These are phyloP conservation scores for Pinus albicaulis DNA, from an alignment of 75 land plant genomes.

Conservation along the genomic window DNA sequence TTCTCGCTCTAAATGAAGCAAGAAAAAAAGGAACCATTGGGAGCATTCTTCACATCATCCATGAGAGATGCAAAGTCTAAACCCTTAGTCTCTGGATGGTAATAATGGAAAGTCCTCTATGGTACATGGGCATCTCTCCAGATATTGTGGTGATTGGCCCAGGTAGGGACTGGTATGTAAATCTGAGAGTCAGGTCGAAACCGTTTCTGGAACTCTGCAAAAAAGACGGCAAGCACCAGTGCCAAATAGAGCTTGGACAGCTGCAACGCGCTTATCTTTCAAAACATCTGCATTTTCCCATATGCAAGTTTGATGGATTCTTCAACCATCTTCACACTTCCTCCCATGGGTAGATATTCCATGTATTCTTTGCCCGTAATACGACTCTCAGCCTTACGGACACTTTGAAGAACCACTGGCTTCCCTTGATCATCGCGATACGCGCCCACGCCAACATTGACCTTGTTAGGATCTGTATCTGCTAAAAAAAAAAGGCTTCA, in stretches of 20 bases:
- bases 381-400: conserved; percentile 77
- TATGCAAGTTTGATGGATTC: conserved; percentile 80
- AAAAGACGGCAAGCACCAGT: conserved; percentile 95
- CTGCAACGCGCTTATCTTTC: conserved; percentile 77
- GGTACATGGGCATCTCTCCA: conserved; percentile 96
- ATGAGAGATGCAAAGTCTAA: conserved; percentile 79
- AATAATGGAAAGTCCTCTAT: conserved; percentile 75
- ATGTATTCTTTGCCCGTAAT: conserved; percentile 70
- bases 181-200: conserved; percentile 81
- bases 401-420: conserved; percentile 89
- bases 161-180: conserved; percentile 89
- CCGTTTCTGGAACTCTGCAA: conserved; percentile 92
- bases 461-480: conserved; percentile 73
- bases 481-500: conserved; percentile 81
- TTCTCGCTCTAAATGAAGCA: no score
- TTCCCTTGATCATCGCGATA: conserved; percentile 89
- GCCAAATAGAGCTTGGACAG: conserved; percentile 89
- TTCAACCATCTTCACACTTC: conserved; percentile 69
- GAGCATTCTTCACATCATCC: conserved; percentile 97
- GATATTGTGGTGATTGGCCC: conserved; percentile 95
- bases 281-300: conserved; percentile 79
- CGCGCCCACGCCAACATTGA: conserved; percentile 94
- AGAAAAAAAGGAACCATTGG: no score
- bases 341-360: conserved; percentile 98
- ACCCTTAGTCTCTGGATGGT: conserved; percentile 77